Percentiles rank a stretch among this genome's conserved stretches.
phyloP scores from a whole-genome alignment of 1,139 yeast species.

The Blastobotrys raffinosifermentans region DNA sequence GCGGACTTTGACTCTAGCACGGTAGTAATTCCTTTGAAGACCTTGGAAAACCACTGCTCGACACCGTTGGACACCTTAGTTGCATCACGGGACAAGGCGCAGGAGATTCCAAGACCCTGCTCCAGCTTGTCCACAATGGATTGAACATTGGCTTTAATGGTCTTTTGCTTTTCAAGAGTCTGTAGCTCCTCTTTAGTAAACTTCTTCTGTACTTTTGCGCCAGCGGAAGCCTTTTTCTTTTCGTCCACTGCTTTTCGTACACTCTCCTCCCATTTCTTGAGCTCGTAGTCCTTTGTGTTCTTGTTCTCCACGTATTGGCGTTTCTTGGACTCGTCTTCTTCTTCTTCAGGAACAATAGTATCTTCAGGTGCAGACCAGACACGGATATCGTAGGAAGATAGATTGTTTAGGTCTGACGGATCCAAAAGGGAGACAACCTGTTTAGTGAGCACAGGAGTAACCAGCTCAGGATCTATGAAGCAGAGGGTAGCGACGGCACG shows the following conservation, averaged over 20 bases:
- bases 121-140: slow-evolving; percentile 36
- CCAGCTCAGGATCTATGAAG: slow-evolving; percentile 59
- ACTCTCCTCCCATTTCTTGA: slow-evolving; percentile 83
- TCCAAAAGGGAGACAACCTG: slow-evolving; percentile 36
- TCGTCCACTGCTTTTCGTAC: slow-evolving; percentile 67
- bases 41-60: slow-evolving; percentile 63
- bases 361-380: slow-evolving; percentile 72
- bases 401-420: slow-evolving; percentile 21
- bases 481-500: slow-evolving; percentile 63
- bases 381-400: slow-evolving; percentile 37
- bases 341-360: slow-evolving; percentile 60
- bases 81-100: slow-evolving; percentile 46
- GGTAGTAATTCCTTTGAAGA: slow-evolving; percentile 40
- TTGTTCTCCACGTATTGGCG: slow-evolving; percentile 41
- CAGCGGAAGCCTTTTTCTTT: slow-evolving; percentile 34
- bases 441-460: slow-evolving; percentile 48
- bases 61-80: slow-evolving; percentile 61
- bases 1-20: slow-evolving; percentile 39
- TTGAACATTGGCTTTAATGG: slow-evolving; percentile 46
- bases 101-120: slow-evolving; percentile 49
- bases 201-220: slow-evolving; percentile 39
- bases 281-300: slow-evolving; percentile 77
- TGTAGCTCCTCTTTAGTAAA: slow-evolving; percentile 74
- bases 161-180: slow-evolving; percentile 56
- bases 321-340: slow-evolving; percentile 31